These are phyloP conservation scores for Diplodia mutila DNA, from an alignment of 2,329 filamentous ascomycete species.

Conservation along the genomic window DNA sequence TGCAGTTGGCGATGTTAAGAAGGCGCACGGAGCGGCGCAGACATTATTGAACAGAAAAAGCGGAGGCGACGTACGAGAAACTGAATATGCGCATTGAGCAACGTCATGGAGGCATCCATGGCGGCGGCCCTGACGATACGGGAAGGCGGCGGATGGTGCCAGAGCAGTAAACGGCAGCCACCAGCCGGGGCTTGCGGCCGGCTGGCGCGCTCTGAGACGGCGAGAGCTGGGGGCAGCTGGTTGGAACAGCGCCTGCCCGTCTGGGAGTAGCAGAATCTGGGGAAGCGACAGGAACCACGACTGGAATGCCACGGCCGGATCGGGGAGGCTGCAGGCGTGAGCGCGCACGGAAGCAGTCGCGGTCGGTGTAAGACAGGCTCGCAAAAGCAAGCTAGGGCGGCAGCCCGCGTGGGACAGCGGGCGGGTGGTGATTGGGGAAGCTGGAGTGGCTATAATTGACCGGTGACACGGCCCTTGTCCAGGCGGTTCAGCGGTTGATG, in stretches of 20 bases:
- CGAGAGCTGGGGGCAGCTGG: neutral
- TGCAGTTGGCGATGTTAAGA: constrained; percentile 5
- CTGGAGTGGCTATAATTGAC: neutral
- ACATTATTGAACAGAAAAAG: constrained; percentile 26
- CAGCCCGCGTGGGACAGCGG: constrained; percentile 1
- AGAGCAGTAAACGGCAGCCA: constrained; percentile 1
- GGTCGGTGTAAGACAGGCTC: constrained; percentile 8
- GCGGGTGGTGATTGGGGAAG: constrained; percentile 1
- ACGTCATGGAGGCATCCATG: constrained; percentile 51
- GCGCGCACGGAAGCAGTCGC: neutral
- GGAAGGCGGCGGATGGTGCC: constrained; percentile 4
- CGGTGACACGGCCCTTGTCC: constrained; percentile 10
- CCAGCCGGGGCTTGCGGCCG: neutral
- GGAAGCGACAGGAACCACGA: constrained; percentile 5
- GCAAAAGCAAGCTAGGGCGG: constrained; percentile 22
- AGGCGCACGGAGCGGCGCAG: constrained; percentile 4
- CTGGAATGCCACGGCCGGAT: constrained; percentile 14
- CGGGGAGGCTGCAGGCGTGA: constrained; percentile 1
- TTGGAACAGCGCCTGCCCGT: constrained; percentile 1
- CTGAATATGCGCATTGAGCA: constrained; percentile 54
- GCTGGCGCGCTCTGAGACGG: neutral
- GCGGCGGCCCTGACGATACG: constrained; percentile 14
- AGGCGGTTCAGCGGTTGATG: constrained; percentile 45
- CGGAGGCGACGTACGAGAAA: constrained; percentile 49
- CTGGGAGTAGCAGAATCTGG: constrained; percentile 17